Evolutionary conservation across 257 asterid genomes (phyloP), one percentile per base, ranked within the genome.

Genomic region (Ilex aquifolium): DNA sequence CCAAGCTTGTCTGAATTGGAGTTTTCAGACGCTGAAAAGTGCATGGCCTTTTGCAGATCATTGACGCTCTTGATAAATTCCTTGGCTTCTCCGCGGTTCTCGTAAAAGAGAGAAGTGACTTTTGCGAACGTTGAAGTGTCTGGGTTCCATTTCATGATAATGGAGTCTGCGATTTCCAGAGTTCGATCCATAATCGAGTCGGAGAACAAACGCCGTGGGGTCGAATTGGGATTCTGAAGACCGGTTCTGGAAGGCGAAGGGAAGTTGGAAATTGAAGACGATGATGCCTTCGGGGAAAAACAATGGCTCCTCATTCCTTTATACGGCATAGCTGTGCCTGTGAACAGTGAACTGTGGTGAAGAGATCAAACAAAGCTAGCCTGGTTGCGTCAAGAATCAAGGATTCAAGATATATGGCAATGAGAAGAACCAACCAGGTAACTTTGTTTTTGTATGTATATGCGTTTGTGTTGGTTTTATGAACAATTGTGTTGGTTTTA

Each of bases 61-160:
- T 70, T 69, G 12, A 85, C 87, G 15, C 68, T 70, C 44, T 74
- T 82, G 66, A 90, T 74, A 74, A 85, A 87, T 1, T 78, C 90
- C 36, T 59, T 72, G 0, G 97, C 95, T 72, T 87, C 97, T 8
- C 72, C 54, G 4, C 87, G 74, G 31, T 68, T 87, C 67, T 90
- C 90, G 62, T 81, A 74, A 81, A 90, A 87, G 2, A 90, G 83
- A 6, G 97, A 90, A 56, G 95, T 90, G 8, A 89, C 94, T 1
- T 76, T 76, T 1, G 89, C 88, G 2, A 79, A 66, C 4, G 81
- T 74, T 6, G 84, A 72, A 17, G 79, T 21, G 0, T 90, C 90
- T 0, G 92, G 90, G 60, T 85, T 63, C 97, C 95, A 90, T 64
- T 90, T 90, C 64, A n/a, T 21, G 69, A 90, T 74, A 3, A 80